phyloP scores from a whole-genome alignment of 768 basidiomycete genomes.

The Hirschioporus abietinus region DNA sequence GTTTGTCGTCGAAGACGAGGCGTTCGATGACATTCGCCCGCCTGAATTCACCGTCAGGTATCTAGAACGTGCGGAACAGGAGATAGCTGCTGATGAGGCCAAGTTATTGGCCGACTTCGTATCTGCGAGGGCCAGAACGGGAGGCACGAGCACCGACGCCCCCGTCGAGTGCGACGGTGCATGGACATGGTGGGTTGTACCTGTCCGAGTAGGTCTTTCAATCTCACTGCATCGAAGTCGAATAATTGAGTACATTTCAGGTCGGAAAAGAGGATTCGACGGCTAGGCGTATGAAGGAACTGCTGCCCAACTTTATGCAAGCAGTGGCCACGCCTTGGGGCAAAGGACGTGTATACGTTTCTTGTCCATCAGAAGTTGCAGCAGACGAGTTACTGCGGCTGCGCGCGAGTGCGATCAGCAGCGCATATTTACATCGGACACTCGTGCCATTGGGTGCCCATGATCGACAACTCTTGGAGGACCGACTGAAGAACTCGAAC shows the following conservation, averaged over 20 bases:
- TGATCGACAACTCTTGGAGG: neutral
- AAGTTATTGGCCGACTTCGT: neutral
- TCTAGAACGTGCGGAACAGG: too few relatives aligned
- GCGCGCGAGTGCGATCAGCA: neutral
- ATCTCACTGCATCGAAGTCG: neutral
- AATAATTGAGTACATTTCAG: neutral
- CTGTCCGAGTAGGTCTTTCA: neutral
- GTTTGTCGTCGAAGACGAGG: too few relatives aligned
- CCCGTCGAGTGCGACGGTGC: too few relatives aligned
- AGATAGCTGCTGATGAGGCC: too few relatives aligned
- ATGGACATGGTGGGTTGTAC: neutral
- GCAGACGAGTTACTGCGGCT: neutral
- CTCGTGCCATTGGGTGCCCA: neutral
- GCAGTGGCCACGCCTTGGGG: neutral
- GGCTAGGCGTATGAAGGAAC: neutral
- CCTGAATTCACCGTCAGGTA: too few relatives aligned
- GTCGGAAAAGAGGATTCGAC: neutral
- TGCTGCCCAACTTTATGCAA: neutral
- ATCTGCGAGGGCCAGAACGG: neutral
- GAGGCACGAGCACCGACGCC: neutral
- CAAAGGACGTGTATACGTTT: neutral
- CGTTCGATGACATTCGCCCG: too few relatives aligned
- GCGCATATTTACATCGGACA: neutral
- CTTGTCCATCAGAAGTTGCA: neutral
- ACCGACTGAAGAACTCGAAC: neutral